phyloP scores from a whole-genome alignment of 768 basidiomycete species.

The Kwoniella dejecticola region DNA sequence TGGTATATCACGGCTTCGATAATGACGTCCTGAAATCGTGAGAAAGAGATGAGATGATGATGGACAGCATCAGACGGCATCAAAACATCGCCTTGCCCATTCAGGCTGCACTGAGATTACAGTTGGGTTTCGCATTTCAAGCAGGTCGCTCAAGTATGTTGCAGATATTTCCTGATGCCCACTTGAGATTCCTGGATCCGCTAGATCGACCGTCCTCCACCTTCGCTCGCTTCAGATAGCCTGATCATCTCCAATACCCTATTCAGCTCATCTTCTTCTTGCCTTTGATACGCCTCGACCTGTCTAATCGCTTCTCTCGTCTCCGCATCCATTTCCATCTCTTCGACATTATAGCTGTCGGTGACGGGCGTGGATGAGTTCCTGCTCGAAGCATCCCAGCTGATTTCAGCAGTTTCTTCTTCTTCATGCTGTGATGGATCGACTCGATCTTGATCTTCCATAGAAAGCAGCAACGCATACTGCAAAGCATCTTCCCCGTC shows the following conservation, averaged over 20 bases:
- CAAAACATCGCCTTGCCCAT: too few relatives aligned
- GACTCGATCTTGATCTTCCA: slow-evolving; percentile 31
- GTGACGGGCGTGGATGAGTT: not conserved
- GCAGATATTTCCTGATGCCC: too few relatives aligned
- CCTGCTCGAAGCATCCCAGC: not conserved
- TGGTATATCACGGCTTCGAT: too few relatives aligned
- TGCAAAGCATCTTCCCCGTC: slow-evolving; percentile 50
- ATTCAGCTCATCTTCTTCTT: slow-evolving; percentile 39
- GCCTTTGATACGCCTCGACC: slow-evolving; percentile 29
- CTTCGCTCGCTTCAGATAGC: slow-evolving; percentile 29
- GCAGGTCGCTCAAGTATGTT: not conserved
- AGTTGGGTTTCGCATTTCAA: too few relatives aligned
- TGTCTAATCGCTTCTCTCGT: slow-evolving; percentile 32
- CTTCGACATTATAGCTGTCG: not conserved
- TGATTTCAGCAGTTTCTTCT: not conserved
- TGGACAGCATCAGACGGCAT: too few relatives aligned
- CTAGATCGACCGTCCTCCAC: not conserved
- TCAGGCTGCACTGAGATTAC: too few relatives aligned
- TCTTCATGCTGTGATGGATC: not conserved
- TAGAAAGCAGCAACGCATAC: slow-evolving; percentile 52
- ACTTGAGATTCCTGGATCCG: too few relatives aligned
- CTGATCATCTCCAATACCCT: slow-evolving; percentile 42
- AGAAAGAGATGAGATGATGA: too few relatives aligned
- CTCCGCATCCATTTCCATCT: slow-evolving; percentile 15
- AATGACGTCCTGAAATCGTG: too few relatives aligned